Conservation (phyloP, 2,329 filamentous ascomycete genomes). For the Pseudogymnoascus sp. region DNA sequence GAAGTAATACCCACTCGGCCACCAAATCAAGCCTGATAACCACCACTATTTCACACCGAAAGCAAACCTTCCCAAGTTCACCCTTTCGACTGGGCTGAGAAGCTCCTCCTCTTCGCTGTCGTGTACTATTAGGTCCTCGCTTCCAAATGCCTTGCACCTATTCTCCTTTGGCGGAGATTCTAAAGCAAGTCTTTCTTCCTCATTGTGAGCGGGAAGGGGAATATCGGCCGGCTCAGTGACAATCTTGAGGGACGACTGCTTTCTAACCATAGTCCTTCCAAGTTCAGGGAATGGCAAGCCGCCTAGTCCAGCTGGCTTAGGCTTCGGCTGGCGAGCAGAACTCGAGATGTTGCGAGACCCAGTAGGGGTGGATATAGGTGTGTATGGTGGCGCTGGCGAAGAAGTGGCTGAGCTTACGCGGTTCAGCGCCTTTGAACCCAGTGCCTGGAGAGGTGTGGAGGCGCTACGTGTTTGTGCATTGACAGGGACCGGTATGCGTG, state of each 20-base stretch:
- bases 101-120: conserved; percentile 37
- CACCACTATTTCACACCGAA: neutral
- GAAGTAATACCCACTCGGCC: neutral
- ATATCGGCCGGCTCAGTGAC: conserved; percentile 33
- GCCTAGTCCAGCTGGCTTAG: conserved; percentile 14
- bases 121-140: conserved; percentile 44
- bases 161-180: conserved; percentile 16
- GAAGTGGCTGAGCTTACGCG: conserved; percentile 12
- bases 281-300: conserved; percentile 24
- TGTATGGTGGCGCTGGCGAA: conserved; percentile 24
- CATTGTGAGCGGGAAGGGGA: conserved; percentile 23
- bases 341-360: neutral
- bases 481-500: conserved; percentile 24
- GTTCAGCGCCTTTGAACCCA: conserved; percentile 23
- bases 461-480: conserved; percentile 18
- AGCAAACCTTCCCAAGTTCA: neutral
- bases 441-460: conserved; percentile 27
- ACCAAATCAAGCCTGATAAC: too few species aligned
- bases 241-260: conserved; percentile 11
- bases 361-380: conserved; percentile 12
- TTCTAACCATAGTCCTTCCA: neutral
- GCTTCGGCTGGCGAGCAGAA: neutral
- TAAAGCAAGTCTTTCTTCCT: conserved; percentile 19
- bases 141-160: conserved; percentile 28
- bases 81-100: conserved; percentile 16